Conservation (phyloP, 164 flowering plant species). For the Malania oleifera region DNA sequence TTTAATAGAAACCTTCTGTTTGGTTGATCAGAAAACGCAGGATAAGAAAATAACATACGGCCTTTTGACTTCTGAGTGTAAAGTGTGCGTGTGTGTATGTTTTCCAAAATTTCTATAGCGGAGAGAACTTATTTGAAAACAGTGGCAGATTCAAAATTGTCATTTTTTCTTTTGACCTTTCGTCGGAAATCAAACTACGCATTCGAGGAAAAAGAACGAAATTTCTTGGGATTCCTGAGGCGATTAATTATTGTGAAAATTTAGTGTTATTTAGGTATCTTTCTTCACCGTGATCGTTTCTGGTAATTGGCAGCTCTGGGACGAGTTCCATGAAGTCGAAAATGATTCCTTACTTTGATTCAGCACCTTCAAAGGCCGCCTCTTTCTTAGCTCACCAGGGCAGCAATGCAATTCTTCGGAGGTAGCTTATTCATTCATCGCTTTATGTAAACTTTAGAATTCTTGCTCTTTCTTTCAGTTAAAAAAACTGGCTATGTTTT, state of each 20-base stretch:
- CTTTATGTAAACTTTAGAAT: too few species aligned
- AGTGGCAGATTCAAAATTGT: background rate
- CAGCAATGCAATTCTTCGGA: slow-evolving; percentile 22
- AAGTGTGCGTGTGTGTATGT: too few species aligned
- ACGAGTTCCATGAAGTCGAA: slow-evolving; percentile 36
- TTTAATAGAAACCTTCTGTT: background rate
- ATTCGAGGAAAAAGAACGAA: background rate
- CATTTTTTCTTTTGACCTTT: background rate
- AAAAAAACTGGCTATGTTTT: too few species aligned
- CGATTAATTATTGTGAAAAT: too few species aligned
- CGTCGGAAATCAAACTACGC: too few species aligned
- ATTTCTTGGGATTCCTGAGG: background rate
- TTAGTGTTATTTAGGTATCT: background rate
- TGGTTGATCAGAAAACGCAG: background rate
- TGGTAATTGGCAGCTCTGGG: slow-evolving; percentile 28
- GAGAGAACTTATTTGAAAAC: too few species aligned
- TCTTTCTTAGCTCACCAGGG: slow-evolving; percentile 30
- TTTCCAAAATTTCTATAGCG: too few species aligned
- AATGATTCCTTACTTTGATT: slow-evolving; percentile 42
- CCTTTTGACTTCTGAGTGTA: too few species aligned
- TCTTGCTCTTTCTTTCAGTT: too few species aligned
- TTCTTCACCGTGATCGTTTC: background rate
- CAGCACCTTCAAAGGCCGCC: slow-evolving; percentile 26
- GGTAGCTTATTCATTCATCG: slow-evolving; percentile 20
- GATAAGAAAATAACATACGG: too few species aligned